Evolutionary conservation across 2,329 filamentous ascomycete genomes (phyloP).

Genomic region (Helotiales sp.): DNA sequence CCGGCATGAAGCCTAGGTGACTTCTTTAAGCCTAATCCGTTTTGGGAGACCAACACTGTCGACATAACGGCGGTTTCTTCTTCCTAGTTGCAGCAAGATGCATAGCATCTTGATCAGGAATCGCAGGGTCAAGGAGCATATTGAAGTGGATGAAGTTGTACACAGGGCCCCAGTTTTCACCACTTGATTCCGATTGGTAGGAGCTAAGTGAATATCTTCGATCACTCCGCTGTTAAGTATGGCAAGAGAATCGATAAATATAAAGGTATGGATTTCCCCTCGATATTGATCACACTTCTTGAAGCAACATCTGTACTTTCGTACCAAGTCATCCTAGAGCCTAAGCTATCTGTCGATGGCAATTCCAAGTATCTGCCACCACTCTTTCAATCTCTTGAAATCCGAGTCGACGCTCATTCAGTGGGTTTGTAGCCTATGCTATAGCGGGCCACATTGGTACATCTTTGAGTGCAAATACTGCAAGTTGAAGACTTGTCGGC

Average conservation of each 20-base stretch:
- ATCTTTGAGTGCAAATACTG: neutral
- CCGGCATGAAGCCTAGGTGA: conserved; percentile 1
- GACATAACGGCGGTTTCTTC: neutral
- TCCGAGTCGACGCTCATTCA: neutral
- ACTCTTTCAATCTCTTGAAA: neutral
- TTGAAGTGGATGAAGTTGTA: neutral
- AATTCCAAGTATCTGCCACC: neutral
- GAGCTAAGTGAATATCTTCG: neutral
- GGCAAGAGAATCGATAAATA: conserved; percentile 5
- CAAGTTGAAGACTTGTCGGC: neutral
- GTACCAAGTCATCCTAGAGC: conserved; percentile 4
- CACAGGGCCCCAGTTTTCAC: neutral
- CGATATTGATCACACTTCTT: conserved; percentile 2
- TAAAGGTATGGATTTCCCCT: conserved; percentile 2
- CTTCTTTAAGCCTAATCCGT: conserved; percentile 2
- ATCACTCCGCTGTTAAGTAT: neutral
- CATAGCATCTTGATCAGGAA: conserved; percentile 6
- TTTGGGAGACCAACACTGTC: conserved; percentile 5
- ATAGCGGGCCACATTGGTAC: neutral
- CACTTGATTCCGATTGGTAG: neutral
- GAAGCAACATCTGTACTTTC: conserved; percentile 3
- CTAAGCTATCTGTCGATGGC: neutral
- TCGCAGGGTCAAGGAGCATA: conserved; percentile 4
- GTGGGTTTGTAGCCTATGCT: neutral
- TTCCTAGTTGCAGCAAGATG: conserved; percentile 4